These are phyloP conservation scores for Penicillium glabrum DNA, from an alignment of 2,329 filamentous ascomycete genomes.

Conservation along the genomic window DNA sequence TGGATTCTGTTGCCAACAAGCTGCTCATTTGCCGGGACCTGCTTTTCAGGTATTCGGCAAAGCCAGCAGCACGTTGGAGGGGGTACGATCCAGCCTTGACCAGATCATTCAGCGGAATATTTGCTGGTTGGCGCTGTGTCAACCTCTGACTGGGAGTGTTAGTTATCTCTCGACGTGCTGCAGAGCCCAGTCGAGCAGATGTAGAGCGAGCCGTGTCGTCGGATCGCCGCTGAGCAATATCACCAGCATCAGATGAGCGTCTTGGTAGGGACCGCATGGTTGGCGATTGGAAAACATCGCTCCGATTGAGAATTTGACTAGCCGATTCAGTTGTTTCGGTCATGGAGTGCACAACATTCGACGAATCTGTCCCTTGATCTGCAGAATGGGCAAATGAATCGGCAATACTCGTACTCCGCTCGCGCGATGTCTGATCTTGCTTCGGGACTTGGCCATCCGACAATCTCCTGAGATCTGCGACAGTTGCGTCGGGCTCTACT, in stretches of 20 bases:
- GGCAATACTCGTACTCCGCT: slow-evolving; percentile 65
- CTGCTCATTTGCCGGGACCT: slow-evolving; percentile 79
- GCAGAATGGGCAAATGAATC: slow-evolving; percentile 76
- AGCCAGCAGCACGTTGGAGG: slow-evolving; percentile 75
- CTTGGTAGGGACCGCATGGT: slow-evolving; percentile 53
- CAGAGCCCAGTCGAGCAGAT: slow-evolving; percentile 25
- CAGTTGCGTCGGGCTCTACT: slow-evolving; percentile 15
- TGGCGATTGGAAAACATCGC: slow-evolving; percentile 83
- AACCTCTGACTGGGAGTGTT: slow-evolving; percentile 27
- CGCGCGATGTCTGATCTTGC: slow-evolving; percentile 14
- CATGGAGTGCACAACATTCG: slow-evolving; percentile 65
- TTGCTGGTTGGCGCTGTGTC: slow-evolving; percentile 23
- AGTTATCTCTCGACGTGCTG: slow-evolving; percentile 7
- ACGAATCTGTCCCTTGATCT: slow-evolving; percentile 74
- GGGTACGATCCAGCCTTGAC: slow-evolving; percentile 69
- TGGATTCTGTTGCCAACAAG: slow-evolving; percentile 82
- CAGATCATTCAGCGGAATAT: slow-evolving; percentile 58
- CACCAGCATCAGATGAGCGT: slow-evolving; percentile 28
- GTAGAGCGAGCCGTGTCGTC: slow-evolving; percentile 36
- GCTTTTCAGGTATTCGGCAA: slow-evolving; percentile 79
- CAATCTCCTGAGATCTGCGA: slow-evolving; percentile 18
- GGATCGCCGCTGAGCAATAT: slow-evolving; percentile 30
- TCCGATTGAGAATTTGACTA: slow-evolving; percentile 84
- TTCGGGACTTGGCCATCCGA: slow-evolving; percentile 21
- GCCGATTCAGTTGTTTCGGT: slow-evolving; percentile 78